Conservation (phyloP, 371 early-diverging fungal species). For the Mortierella sp. region DNA sequence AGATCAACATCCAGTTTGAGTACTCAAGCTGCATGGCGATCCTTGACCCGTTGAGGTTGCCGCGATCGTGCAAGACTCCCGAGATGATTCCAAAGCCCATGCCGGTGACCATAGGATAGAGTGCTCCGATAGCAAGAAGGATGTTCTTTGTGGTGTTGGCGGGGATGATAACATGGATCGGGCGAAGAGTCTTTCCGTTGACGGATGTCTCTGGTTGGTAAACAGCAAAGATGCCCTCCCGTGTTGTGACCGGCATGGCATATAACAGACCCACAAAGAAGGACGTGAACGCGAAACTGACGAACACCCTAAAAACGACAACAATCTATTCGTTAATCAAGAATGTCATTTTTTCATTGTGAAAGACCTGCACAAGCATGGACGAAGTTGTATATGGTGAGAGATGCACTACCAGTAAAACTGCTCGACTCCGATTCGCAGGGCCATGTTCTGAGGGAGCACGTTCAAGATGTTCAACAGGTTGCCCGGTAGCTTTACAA, state of each 20-base stretch:
- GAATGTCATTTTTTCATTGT: neutral
- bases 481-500: constrained; percentile 20
- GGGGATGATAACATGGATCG: constrained; percentile 18
- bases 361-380: neutral
- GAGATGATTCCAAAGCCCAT: constrained; percentile 9
- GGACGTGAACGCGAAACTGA: constrained; percentile 16
- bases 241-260: constrained; percentile 25
- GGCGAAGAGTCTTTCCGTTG: constrained; percentile 11
- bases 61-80: constrained; percentile 14
- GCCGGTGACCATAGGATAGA: constrained; percentile 16
- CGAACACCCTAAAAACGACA: constrained; percentile 10
- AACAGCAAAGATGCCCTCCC: constrained; percentile 24
- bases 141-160: constrained; percentile 12
- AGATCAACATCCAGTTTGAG: constrained; percentile 15
- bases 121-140: constrained; percentile 7
- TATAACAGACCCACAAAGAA: constrained; percentile 22
- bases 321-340: neutral
- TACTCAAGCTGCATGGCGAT: constrained; percentile 3
- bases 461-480: constrained; percentile 14
- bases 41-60: neutral
- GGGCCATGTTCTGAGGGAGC: neutral
- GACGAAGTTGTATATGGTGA: neutral
- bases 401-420: constrained; percentile 10
- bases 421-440: constrained; percentile 22
- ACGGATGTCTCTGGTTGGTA: constrained; percentile 14